Evolutionary conservation across 192 early-diverging fungal species (phyloP), one percentile per base, ranked within the genome.

Genomic region (Umbelopsis sp.): DNA sequence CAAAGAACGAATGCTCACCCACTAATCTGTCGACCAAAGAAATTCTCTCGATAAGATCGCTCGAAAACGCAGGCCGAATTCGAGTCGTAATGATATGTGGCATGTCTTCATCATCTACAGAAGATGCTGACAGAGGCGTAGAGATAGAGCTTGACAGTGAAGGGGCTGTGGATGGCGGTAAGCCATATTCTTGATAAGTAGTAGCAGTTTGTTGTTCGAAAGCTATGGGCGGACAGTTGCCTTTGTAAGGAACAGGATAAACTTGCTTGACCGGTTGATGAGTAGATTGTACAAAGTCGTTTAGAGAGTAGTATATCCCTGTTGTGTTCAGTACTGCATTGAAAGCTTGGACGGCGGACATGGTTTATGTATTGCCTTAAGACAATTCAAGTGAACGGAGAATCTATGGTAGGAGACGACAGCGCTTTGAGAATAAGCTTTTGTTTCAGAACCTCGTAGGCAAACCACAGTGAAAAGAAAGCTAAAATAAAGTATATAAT

Each of bases 21-120:
- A 61, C 55, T 16, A 61, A 30, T 61, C 30, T 61, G 55, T 61
- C 55, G 27, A 61, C 55, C 25, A 61, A 25, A 35, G 55, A 61
- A 30, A 61, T 61, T 35, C 33, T 61, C 13, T 61, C 25, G 27
- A 61, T 35, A 61, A 61, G 55, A 30, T 30, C 33, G 33, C 13
- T 61, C 35, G 55, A 12, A 35, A n/a, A 61, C 3, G 15, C 27
- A 61, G 33, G 21, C 27, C 33, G 18, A 33, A 30, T 35, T 4
- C 25, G 55, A 13, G 55, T 12, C 1, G 30, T 18, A n/a, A 27
- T 25, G 10, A 16, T 2, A n/a, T 35, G 16, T 27, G 21, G 55
- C 13, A 33, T 25, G n/a, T 61, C 55, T 22, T 61, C 55, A 61
- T 61, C 55, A 5, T 61, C 55, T 1, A 10, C 55, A 16, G 55